Evolutionary conservation across 352 stramenopile species (phyloP).

Genomic region (Albugo candida): DNA sequence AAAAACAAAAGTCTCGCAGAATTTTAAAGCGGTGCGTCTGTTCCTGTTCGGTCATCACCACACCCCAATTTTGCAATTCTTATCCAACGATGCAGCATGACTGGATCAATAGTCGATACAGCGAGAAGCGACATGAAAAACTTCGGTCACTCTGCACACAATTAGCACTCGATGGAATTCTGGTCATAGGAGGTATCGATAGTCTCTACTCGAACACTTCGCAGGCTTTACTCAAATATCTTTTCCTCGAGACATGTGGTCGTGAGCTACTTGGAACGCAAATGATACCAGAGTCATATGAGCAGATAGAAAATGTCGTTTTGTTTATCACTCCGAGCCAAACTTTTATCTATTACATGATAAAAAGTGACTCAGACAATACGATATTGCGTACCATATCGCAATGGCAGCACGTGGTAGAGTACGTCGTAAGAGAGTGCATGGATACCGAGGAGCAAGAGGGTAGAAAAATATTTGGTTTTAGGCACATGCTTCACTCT

Average conservation of each 20-base stretch:
- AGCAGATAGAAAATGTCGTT: slow-evolving; percentile 46
- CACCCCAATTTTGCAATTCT: too few relatives aligned
- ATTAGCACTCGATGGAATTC: slow-evolving; percentile 6
- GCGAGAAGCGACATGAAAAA: slow-evolving; percentile 17
- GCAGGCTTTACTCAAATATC: slow-evolving; percentile 49
- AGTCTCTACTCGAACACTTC: slow-evolving; percentile 39
- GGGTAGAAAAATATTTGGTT: slow-evolving; percentile 35
- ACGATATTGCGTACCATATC: slow-evolving; percentile 47
- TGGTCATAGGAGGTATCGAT: slow-evolving; percentile 52
- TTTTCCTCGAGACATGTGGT: slow-evolving; percentile 45
- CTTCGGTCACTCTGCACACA: slow-evolving; percentile 27
- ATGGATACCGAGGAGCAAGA: slow-evolving; percentile 55
- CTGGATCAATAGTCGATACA: too few relatives aligned
- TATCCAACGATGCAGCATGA: too few relatives aligned
- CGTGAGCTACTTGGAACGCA: slow-evolving; percentile 58
- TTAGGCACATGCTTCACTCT: slow-evolving; percentile 31
- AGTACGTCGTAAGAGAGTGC: slow-evolving; percentile 38
- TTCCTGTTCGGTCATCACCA: too few relatives aligned
- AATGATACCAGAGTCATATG: slow-evolving; percentile 40
- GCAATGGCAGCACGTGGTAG: slow-evolving; percentile 39
- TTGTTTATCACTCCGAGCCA: slow-evolving; percentile 23
- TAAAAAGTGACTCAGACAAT: slow-evolving; percentile 33
- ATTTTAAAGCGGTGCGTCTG: too few relatives aligned
- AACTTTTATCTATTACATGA: slow-evolving; percentile 40
- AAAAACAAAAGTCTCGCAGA: too few relatives aligned